A percentile compares a stretch with the other conserved stretches of the same genome.
Evolutionary conservation across 202 grass and related monocot species (phyloP).

Genomic region (Bolboschoenoplectus hybrid): DNA sequence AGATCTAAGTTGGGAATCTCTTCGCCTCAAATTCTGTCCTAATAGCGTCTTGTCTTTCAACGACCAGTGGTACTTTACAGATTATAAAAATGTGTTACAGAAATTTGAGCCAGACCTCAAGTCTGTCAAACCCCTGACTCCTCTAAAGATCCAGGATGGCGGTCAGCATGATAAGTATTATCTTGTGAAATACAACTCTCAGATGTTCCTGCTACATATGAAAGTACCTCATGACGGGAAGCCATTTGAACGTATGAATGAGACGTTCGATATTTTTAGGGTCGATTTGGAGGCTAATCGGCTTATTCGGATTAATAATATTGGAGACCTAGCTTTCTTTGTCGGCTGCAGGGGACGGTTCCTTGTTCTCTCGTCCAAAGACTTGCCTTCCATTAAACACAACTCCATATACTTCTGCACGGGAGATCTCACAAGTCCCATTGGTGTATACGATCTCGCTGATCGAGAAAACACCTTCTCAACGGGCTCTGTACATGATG

Average conservation of each 20-base stretch:
- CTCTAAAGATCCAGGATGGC: not conserved
- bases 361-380: constrained; percentile 18
- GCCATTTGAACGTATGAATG: not conserved
- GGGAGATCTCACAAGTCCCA: not conserved
- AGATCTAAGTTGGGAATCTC: not conserved
- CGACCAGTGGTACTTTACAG: not conserved
- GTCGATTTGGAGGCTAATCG: constrained; percentile 1
- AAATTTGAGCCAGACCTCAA: not conserved
- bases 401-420: constrained; percentile 14
- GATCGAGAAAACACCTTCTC: not conserved
- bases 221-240: not conserved
- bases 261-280: not conserved
- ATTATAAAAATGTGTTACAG: not conserved
- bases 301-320: not conserved
- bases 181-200: not conserved
- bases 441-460: not conserved
- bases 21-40: not conserved
- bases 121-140: not conserved
- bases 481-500: not conserved
- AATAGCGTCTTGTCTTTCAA: not conserved
- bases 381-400: constrained; percentile 8
- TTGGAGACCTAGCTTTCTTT: constrained; percentile 15
- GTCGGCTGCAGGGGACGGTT: not conserved
- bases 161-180: not conserved
- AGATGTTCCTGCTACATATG: not conserved